Evolutionary conservation across 768 basidiomycete species (phyloP), one percentile per base, ranked within the genome.

Genomic region (Lenzites betulinus): DNA sequence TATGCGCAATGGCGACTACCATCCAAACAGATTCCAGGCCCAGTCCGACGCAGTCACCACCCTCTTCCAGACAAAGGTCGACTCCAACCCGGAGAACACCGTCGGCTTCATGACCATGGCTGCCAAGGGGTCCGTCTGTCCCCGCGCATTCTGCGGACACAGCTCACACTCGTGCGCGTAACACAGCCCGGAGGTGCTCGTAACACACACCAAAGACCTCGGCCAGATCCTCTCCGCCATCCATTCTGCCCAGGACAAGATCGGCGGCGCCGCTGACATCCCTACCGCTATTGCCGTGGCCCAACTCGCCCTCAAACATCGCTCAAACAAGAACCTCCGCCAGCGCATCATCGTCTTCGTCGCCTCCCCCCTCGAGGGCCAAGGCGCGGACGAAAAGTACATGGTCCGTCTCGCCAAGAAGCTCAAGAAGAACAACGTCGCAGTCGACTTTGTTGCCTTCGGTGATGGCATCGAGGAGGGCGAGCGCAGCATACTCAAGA

Each of bases 71-170:
- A 87, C 92, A 54, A 99, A 99, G 82, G 90, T 90, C 66, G 89
- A 93, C 72, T 90, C 93, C 25, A 98, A 99, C 77, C 93, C 96
- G 18, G 97, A 99, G 78, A 98, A 92, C 76, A 94, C 94, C 12
- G 95, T 98, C 42, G 97, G 97, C 5, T 78, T 98, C 42, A 97
- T 99, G 95, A 93, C 93, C 28, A 96, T 96, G 93, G 96, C 94
- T 15, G 92, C 93, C 57, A 97, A 97, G 75, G 89, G 90, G 96
- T 96, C 69, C 71, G 16, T 64, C 26, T 26, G 8, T 18, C 18
- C 16, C 2, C 38, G 39, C 38, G 9, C 38, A 15, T 20, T 41
- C 13, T 15, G 1, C 7, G 9, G 2, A 16, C 22, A 16, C 18
- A 36, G 35, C 28, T 47, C 16, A 49, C 35, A 0, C 35, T 22